A percentile compares a stretch with the other conserved stretches of the same genome.
Evolutionary conservation across 257 asterid genomes (phyloP).

Genomic region (Cruciata laevipes): DNA sequence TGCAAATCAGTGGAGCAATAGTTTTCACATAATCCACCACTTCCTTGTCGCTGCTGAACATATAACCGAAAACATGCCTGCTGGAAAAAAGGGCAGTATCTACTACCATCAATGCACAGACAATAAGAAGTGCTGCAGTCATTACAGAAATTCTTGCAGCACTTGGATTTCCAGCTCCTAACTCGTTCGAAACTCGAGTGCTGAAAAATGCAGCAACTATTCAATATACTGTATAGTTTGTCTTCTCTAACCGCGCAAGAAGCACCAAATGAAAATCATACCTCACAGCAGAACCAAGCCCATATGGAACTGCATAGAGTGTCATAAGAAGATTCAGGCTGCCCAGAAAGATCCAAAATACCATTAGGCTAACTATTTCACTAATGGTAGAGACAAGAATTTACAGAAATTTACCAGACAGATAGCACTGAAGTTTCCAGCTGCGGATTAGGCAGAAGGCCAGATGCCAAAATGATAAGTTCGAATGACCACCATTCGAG

Average conservation of each 20-base stretch:
- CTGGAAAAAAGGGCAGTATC: constrained; percentile 40
- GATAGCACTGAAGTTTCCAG: constrained; percentile 85
- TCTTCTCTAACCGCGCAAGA: no score
- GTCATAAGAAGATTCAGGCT: constrained; percentile 50
- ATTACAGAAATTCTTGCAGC: constrained; percentile 46
- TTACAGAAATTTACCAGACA: constrained; percentile 39
- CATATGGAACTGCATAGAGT: constrained; percentile 60
- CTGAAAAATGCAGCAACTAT: constrained; percentile 29
- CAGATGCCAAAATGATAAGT: constrained; percentile 66
- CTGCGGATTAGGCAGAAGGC: constrained; percentile 81
- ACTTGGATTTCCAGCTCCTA: constrained; percentile 70
- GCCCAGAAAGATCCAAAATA: constrained; percentile 11
- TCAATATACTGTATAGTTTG: no score
- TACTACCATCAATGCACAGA: constrained; percentile 31
- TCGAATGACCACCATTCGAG: constrained; percentile 90
- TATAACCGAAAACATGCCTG: constrained; percentile 61
- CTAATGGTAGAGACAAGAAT: no score
- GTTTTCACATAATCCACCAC: constrained; percentile 56
- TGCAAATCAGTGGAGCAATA: constrained; percentile 69
- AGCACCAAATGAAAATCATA: constrained; percentile 6
- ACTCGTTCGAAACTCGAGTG: constrained; percentile 68
- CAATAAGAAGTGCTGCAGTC: constrained; percentile 49
- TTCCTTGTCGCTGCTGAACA: constrained; percentile 66
- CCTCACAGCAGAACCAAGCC: constrained; percentile 80
- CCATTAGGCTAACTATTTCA: not conserved